Evolutionary conservation across 2,329 filamentous ascomycete genomes (phyloP).

Genomic region (Nemania sp.): DNA sequence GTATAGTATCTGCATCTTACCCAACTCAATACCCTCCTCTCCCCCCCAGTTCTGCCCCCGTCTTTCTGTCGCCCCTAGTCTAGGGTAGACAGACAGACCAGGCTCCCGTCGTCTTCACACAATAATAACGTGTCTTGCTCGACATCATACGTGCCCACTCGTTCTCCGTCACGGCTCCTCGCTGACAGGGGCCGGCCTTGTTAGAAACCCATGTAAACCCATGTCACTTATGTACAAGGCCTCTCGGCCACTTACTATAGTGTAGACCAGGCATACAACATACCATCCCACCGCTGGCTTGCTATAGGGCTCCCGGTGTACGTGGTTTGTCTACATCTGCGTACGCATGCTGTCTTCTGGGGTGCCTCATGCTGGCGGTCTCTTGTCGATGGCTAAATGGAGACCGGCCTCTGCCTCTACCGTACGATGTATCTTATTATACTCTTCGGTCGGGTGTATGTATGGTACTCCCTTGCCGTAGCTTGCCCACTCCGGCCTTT

Average conservation of each 20-base stretch:
- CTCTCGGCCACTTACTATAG: constrained; percentile 18
- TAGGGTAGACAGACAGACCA: too few relatives aligned
- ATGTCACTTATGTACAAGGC: constrained; percentile 33
- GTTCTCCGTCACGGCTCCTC: constrained; percentile 38
- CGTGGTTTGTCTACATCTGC: constrained; percentile 18
- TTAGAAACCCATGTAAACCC: constrained; percentile 36
- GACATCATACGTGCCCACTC: constrained; percentile 36
- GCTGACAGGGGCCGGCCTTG: constrained; percentile 45
- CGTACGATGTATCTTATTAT: constrained; percentile 35
- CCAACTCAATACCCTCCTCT: not conserved
- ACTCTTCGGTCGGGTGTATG: constrained; percentile 28
- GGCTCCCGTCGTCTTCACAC: constrained; percentile 14
- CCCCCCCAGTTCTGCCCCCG: constrained; percentile 3
- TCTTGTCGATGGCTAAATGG: constrained; percentile 42
- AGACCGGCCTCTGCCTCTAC: constrained; percentile 41
- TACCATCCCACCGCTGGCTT: constrained; percentile 24
- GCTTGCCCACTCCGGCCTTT: constrained; percentile 43
- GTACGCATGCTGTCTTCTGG: constrained; percentile 37
- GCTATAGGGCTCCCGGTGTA: constrained; percentile 25
- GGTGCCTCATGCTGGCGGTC: constrained; percentile 37
- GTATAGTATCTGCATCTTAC: not conserved
- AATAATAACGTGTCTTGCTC: constrained; percentile 22
- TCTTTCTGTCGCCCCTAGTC: constrained; percentile 39
- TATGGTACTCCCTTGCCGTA: constrained; percentile 38
- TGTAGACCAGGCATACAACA: constrained; percentile 21